These are phyloP conservation scores for Aspergillus ellipticus DNA, from an alignment of 495 filamentous ascomycete species.

Conservation along the genomic window DNA sequence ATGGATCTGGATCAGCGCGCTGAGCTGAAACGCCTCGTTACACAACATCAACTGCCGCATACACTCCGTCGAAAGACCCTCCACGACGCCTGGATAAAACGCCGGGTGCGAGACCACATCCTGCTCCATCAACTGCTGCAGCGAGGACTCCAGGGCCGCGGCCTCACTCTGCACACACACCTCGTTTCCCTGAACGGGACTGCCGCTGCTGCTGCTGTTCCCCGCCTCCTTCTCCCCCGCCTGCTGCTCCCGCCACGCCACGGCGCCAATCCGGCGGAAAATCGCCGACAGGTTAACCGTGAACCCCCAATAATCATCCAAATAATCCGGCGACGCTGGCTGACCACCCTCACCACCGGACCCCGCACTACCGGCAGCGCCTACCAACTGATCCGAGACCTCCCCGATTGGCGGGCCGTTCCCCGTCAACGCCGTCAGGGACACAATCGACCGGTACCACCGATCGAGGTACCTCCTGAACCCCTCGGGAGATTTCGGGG, in stretches of 20 bases:
- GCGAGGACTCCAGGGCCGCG: constrained; percentile 30
- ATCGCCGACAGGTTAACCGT: constrained; percentile 39
- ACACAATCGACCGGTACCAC: constrained; percentile 47
- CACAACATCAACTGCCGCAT: constrained; percentile 40
- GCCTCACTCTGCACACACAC: constrained; percentile 28
- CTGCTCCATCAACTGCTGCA: constrained; percentile 36
- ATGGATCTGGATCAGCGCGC: constrained; percentile 45
- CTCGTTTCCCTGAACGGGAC: constrained; percentile 22
- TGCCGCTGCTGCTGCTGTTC: too few species aligned
- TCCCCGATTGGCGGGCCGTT: constrained; percentile 44
- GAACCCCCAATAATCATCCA: constrained; percentile 49
- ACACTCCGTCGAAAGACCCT: constrained; percentile 31
- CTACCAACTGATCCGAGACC: background rate
- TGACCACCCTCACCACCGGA: constrained; percentile 15
- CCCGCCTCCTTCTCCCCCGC: background rate
- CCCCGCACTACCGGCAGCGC: too few species aligned
- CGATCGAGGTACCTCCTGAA: constrained; percentile 44
- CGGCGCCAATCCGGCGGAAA: constrained; percentile 42
- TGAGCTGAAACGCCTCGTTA: constrained; percentile 46
- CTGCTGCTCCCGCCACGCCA: constrained; percentile 36
- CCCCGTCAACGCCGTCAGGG: constrained; percentile 43
- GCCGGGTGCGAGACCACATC: constrained; percentile 27
- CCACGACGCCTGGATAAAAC: constrained; percentile 40
- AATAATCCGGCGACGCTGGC: constrained; percentile 32
- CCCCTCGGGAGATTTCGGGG: constrained; percentile 28